Conservation (phyloP, 2,329 filamentous ascomycete genomes). For the Emmonsiellopsis sp. region DNA sequence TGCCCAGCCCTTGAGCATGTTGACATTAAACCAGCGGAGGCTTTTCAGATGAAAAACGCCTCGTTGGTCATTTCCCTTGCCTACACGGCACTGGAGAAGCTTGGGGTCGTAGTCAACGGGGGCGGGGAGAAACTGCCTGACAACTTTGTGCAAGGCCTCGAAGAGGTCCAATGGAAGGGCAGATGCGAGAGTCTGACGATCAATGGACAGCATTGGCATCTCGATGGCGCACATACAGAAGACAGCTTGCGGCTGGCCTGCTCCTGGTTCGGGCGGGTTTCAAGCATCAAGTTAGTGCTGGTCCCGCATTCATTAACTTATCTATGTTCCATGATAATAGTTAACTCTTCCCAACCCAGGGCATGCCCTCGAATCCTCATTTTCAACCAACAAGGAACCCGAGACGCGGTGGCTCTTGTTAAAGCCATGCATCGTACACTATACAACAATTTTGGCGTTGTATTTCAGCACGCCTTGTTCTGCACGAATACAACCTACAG, state of each 20-base stretch:
- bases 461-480: background rate
- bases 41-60: constrained; percentile 54
- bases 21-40: constrained; percentile 43
- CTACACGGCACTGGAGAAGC: constrained; percentile 29
- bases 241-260: background rate
- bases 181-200: constrained; percentile 4
- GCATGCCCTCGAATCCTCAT: background rate
- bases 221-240: constrained; percentile 9
- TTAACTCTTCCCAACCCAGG: background rate
- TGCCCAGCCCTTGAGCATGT: constrained; percentile 41
- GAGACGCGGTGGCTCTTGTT: background rate
- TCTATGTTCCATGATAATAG: background rate
- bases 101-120: background rate
- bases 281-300: background rate
- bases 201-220: constrained; percentile 4
- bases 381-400: background rate
- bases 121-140: constrained; percentile 21
- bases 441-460: background rate
- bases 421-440: background rate
- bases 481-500: background rate
- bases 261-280: background rate
- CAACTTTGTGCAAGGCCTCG: constrained; percentile 18
- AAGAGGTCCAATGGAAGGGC: constrained; percentile 14
- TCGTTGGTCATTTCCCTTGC: constrained; percentile 45
- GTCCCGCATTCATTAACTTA: background rate